A percentile compares a stretch with the other conserved stretches of the same genome.
phyloP scores from a whole-genome alignment of 1,284 basidiomycete species.

The Naganishia cerealis region DNA sequence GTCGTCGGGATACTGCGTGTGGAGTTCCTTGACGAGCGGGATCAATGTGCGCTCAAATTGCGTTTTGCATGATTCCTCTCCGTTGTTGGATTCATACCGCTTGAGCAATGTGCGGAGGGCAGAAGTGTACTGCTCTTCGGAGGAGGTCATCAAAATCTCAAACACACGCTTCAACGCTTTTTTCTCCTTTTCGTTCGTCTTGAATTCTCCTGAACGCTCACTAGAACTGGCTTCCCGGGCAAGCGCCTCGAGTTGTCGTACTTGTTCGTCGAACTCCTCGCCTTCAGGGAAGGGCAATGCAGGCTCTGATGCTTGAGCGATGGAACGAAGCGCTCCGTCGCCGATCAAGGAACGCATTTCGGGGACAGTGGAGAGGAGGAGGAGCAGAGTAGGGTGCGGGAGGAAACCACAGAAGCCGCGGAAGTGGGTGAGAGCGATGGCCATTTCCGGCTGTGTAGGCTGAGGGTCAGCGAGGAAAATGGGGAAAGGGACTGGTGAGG shows the following conservation, averaged over 20 bases:
- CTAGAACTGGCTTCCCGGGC: constrained; percentile 50
- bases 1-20: constrained; percentile 84
- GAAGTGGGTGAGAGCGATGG: constrained; percentile 83
- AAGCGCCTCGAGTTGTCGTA: constrained; percentile 35
- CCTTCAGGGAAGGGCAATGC: constrained; percentile 42
- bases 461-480: not conserved
- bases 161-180: constrained; percentile 72
- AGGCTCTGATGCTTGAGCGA: constrained; percentile 60
- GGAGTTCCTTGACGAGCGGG: constrained; percentile 70
- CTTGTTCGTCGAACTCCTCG: constrained; percentile 13
- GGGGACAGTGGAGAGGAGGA: constrained; percentile 68
- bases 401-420: constrained; percentile 85
- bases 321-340: constrained; percentile 50
- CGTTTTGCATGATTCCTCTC: constrained; percentile 36
- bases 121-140: constrained; percentile 58
- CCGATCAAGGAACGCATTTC: constrained; percentile 77
- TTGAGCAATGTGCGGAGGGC: constrained; percentile 64
- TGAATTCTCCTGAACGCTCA: constrained; percentile 5
- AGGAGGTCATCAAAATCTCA: constrained; percentile 75
- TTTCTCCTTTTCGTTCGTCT: constrained; percentile 59
- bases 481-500: not conserved
- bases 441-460: constrained; percentile 76
- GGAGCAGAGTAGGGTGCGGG: constrained; percentile 70
- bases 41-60: constrained; percentile 58
- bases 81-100: constrained; percentile 62